Conservation (phyloP, 768 basidiomycete species). For the Rhodosporidiobolus odoratus region DNA sequence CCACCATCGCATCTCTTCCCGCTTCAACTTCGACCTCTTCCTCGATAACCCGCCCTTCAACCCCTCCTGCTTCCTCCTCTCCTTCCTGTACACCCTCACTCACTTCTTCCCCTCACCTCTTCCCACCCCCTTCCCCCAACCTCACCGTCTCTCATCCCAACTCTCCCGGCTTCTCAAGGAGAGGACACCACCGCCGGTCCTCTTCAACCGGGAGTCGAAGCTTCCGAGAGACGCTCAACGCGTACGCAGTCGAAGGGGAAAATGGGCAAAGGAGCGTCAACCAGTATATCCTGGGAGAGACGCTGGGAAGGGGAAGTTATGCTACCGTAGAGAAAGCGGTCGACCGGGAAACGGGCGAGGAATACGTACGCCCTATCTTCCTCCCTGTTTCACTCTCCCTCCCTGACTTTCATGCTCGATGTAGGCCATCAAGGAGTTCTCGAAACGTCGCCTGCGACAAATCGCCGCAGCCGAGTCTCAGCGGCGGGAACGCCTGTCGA, state of each 20-base stretch:
- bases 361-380: constrained; percentile 20
- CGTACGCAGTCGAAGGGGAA: constrained; percentile 24
- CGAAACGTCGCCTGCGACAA: constrained; percentile 27
- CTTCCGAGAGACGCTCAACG: constrained; percentile 37
- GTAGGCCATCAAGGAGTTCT: constrained; percentile 39
- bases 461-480: constrained; percentile 23
- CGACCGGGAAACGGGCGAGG: constrained; percentile 26
- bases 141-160: neutral
- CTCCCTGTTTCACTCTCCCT: neutral
- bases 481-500: constrained; percentile 10
- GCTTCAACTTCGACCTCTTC: constrained; percentile 4
- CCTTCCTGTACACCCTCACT: neutral
- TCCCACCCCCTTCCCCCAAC: neutral
- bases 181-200: constrained; percentile 25
- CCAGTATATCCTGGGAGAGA: constrained; percentile 27
- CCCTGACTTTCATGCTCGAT: neutral
- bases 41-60: neutral
- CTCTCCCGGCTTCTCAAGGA: neutral
- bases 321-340: constrained; percentile 34
- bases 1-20: neutral
- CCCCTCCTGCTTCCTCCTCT: neutral
- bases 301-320: constrained; percentile 28
- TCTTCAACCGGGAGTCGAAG: constrained; percentile 19
- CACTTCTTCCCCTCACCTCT: constrained; percentile 6
- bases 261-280: constrained; percentile 33